phyloP scores from a whole-genome alignment of 2,329 filamentous ascomycete genomes.

The Conoideocrella luteorostrata region DNA sequence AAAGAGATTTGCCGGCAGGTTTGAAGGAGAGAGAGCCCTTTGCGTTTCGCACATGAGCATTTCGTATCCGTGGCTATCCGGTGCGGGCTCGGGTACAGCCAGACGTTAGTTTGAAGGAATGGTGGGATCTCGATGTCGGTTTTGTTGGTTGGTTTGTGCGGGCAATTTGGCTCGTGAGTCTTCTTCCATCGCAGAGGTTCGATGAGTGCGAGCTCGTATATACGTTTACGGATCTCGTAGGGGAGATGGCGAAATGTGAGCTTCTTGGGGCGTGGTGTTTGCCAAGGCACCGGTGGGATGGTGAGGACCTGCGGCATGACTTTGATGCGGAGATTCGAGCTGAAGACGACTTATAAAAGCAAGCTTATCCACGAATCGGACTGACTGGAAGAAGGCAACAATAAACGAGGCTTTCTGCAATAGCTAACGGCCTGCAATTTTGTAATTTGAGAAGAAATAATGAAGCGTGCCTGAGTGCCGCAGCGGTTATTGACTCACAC shows the following conservation, averaged over 20 bases:
- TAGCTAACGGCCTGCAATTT: no score
- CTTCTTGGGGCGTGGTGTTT: not conserved
- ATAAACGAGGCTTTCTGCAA: no score
- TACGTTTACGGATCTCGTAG: not conserved
- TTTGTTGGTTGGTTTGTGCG: not conserved
- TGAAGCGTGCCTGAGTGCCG: no score
- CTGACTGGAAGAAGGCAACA: no score
- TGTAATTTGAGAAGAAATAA: no score
- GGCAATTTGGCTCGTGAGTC: not conserved
- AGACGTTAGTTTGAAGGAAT: no score
- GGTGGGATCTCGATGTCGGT: not conserved
- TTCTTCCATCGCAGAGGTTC: not conserved
- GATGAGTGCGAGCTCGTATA: conserved; percentile 3
- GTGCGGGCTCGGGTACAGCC: no score
- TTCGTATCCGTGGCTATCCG: not conserved
- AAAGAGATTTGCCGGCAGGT: not conserved
- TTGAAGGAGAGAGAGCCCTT: not conserved
- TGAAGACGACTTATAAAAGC: no score
- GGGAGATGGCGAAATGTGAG: conserved; percentile 1
- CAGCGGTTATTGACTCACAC: no score
- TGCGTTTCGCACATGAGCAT: not conserved
- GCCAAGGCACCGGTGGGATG: not conserved
- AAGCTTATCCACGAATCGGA: no score
- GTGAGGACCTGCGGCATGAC: conserved; percentile 2
- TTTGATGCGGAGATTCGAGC: no score